phyloP scores from a whole-genome alignment of 73 alveolate species.

The Tetrahymena elliotti region DNA sequence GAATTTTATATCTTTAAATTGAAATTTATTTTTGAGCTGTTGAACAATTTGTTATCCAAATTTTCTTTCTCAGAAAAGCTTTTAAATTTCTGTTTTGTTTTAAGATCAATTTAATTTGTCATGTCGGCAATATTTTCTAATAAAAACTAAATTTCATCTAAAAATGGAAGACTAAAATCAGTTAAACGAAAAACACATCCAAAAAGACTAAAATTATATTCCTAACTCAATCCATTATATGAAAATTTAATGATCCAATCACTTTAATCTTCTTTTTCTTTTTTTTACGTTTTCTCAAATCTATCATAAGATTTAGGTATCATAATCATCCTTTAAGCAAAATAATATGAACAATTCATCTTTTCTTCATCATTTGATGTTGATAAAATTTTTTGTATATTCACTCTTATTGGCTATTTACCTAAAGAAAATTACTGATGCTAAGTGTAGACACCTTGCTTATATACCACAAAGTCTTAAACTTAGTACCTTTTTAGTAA shows the following conservation, averaged over 20 bases:
- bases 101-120: neutral
- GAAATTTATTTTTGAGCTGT: neutral
- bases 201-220: neutral
- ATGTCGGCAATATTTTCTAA: neutral
- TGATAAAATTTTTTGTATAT: neutral
- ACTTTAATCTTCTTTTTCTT: neutral
- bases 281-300: neutral
- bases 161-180: neutral
- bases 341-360: neutral
- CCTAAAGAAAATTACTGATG: neutral
- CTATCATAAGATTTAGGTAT: neutral
- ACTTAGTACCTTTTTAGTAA: neutral
- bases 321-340: neutral
- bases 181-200: neutral
- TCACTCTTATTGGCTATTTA: neutral
- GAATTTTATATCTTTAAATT: neutral
- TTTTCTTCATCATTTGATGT: neutral
- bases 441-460: neutral
- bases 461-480: neutral
- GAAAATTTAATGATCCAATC: neutral
- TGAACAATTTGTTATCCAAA: neutral
- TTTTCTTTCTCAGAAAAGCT: too few species aligned
- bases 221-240: neutral
- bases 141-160: neutral
- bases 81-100: neutral